Evolutionary conservation across 1,139 yeast genomes (phyloP).

Genomic region (Insectozyma bohioensis): DNA sequence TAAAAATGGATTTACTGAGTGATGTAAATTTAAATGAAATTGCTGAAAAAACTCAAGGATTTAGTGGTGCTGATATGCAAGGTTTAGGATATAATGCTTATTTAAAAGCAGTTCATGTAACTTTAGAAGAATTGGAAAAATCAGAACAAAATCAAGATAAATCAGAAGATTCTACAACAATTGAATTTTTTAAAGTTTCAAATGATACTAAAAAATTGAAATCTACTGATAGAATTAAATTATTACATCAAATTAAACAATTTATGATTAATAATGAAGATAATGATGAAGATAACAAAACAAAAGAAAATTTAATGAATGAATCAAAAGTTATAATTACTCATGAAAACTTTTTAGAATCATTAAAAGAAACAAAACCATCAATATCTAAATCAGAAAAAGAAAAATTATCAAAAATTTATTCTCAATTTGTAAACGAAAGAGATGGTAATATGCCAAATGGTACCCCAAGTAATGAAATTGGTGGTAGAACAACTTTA

Average conservation of each 20-base stretch:
- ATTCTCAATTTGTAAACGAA: conserved; percentile 71
- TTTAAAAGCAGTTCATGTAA: conserved; percentile 83
- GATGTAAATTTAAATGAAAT: conserved; percentile 57
- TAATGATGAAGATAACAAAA: conserved; percentile 11
- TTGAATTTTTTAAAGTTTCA: conserved; percentile 35
- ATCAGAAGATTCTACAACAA: conserved; percentile 17
- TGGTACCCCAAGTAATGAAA: conserved; percentile 77
- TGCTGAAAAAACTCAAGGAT: conserved; percentile 68
- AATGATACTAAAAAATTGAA: conserved; percentile 34
- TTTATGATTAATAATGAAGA: conserved; percentile 18
- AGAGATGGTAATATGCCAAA: conserved; percentile 89
- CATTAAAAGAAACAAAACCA: conserved; percentile 78
- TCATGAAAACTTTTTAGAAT: conserved; percentile 57
- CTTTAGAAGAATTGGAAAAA: conserved; percentile 43
- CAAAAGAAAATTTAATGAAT: conserved; percentile 13
- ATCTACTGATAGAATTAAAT: conserved; percentile 45
- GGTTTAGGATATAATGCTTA: conserved; percentile 92
- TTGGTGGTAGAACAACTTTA: conserved; percentile 81
- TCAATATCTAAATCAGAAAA: conserved; percentile 79
- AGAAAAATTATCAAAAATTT: conserved; percentile 60
- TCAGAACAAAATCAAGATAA: conserved; percentile 21
- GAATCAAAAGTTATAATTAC: conserved; percentile 39
- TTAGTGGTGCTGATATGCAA: conserved; percentile 93
- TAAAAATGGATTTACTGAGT: conserved; percentile 49
- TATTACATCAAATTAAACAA: conserved; percentile 49